Base-by-base conservation (phyloP, 2,329 filamentous ascomycete species). In the Teratosphaeria pseudoeucalypti region DNA sequence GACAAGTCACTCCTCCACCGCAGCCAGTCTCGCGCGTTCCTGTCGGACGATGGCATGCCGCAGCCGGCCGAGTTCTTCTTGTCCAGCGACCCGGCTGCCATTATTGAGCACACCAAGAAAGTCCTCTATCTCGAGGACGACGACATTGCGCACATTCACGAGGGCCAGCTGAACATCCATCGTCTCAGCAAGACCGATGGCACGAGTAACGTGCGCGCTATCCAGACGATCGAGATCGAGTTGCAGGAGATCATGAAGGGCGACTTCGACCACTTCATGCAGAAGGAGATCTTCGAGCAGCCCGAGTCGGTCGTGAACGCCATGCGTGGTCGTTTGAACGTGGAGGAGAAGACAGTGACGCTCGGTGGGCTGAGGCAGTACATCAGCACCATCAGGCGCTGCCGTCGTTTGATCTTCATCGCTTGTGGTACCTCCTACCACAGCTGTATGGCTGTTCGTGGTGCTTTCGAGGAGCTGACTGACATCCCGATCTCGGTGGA, bases 231-330 rank as follows among this genome's bases (percentile, higher is more conserved):
- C 59, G 94, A 99, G 82, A 89, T 99, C 56, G 91, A 99, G 82
- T 87, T 99, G 65, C 94, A 99, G 81, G 92, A 99, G 82, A 99
- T 99, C 78, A 99, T 99, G 94, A 99, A 99, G 87, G 94, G 94
- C 77, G 95, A 94, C 75, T 99, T 97, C 78, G 94, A 99, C 77
- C 94, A 99, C 81, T 99, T 96, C 83, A 99, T 99, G 94, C 94
- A 99, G 77, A 99, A 99, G 85, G 94, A 99, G 77, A 99, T 99
- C 72, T 99, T 99, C 76, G 94, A 99, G 83, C 94, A 99, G 82
- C 94, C 94, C 72, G 94, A 99, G 79, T 99, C 94, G 14, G 90
- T 99, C 63, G 87, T 99, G 81, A 99, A 99, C 84, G 96, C 94
- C 67, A 99, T 99, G 94, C 90, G 94, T 85, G 94, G 94, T 78